Evolutionary conservation across 192 early-diverging fungal species (phyloP), one percentile per base, ranked within the genome.

Genomic region (Umbelopsis sp.): DNA sequence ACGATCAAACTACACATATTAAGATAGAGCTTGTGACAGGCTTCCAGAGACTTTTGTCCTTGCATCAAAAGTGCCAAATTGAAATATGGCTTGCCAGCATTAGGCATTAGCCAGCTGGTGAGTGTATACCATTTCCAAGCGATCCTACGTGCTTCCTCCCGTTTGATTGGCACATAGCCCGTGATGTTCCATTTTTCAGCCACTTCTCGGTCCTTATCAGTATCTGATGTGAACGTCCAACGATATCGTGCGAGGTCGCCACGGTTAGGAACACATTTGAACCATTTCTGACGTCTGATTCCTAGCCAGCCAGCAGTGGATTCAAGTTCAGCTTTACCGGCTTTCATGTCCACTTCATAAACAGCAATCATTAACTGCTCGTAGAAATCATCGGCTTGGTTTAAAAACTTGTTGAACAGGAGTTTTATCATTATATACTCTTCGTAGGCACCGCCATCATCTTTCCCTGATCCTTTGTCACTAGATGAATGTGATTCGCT

Each of bases 181-280:
- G 71, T 10, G 77, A 80, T 35, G 61, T 76, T 46, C 68, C 45
- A 41, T 76, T 70, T 79, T 71, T 75, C 52, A 67, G 61, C 8
- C 58, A 53, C 16, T 55, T 37, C 21, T 67, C 41, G 27, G n/a
- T 67, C 74, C 10, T 77, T 72, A 20, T 45, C 22, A 48, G 58
- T 46, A 47, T 82, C 67, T n/a, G 79, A 46, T 12, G 77, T 64
- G 74, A 82, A 78, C 16, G 70, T 64, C 78, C 80, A 87, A 33
- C 79, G 79, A 52, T 87, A 87, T 27, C 86, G 51, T 18, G 84
- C 81, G 58, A 87, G 61, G 52, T 87, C 86, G 25, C 82, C 84
- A 44, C 83, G 69, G 53, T 74, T 75, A 49, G 74, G 69, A 5
- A 87, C 69, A 71, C 82, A 84, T 1, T 74, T 78, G 49, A 79